These are phyloP conservation scores for Oryza australiensis DNA, from an alignment of 176 grass and related monocot genomes.

Conservation along the genomic window DNA sequence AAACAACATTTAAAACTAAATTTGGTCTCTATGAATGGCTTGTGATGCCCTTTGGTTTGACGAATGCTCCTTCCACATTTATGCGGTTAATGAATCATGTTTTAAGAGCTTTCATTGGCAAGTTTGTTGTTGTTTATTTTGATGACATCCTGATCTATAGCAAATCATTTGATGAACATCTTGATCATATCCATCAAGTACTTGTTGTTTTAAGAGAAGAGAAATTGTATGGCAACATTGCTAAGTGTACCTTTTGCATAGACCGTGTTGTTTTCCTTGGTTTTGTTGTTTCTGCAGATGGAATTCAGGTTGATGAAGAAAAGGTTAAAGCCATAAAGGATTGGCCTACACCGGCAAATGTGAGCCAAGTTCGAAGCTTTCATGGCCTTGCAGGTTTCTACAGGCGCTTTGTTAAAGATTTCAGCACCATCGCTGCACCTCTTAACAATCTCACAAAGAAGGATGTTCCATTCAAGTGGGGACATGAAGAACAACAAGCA, in stretches of 20 bases:
- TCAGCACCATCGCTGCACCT: too few species aligned
- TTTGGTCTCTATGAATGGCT: conserved; percentile 7
- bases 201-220: not conserved
- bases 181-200: not conserved
- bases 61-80: not conserved
- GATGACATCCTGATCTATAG: too few species aligned
- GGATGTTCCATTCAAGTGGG: too few species aligned
- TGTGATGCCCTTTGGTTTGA: conserved; percentile 13
- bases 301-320: not conserved
- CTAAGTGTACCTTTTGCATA: too few species aligned
- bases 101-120: not conserved
- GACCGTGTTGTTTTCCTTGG: conserved; percentile 14
- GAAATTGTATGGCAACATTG: not conserved
- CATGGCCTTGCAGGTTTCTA: too few species aligned
- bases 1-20: not conserved
- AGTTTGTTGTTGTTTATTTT: not conserved
- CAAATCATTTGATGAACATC: not conserved
- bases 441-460: too few species aligned
- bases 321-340: too few species aligned
- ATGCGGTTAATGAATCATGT: not conserved
- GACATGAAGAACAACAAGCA: not conserved
- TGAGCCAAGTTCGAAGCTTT: too few species aligned
- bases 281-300: not conserved
- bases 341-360: too few species aligned
- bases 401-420: too few species aligned